Conservation (phyloP, 2,329 filamentous ascomycete genomes). For the Periconia sp. region DNA sequence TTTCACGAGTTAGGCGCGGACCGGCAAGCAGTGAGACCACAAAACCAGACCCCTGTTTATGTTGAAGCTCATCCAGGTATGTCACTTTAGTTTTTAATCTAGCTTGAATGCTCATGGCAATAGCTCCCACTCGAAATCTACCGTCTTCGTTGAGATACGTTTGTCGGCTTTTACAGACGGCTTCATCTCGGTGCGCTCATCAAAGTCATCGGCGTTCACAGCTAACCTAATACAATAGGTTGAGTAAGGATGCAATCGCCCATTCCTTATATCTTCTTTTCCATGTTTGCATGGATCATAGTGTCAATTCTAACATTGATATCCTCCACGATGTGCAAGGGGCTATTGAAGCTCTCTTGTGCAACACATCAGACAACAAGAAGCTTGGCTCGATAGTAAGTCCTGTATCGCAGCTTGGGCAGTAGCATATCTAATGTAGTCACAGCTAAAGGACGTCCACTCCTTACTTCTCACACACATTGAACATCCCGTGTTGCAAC, state of each 20-base stretch:
- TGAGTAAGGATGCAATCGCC: slow-evolving; percentile 25
- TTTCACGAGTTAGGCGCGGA: slow-evolving; percentile 66
- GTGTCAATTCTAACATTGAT: slow-evolving; percentile 28
- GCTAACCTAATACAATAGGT: slow-evolving; percentile 20
- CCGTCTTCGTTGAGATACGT: slow-evolving; percentile 31
- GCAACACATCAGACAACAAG: slow-evolving; percentile 28
- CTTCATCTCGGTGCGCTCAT: slow-evolving; percentile 31
- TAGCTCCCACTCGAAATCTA: slow-evolving; percentile 16
- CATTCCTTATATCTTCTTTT: slow-evolving; percentile 34
- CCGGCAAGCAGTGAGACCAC: slow-evolving; percentile 18
- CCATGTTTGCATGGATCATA: slow-evolving; percentile 39
- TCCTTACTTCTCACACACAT: slow-evolving; percentile 44
- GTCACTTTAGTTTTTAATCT: not conserved
- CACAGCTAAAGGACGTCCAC: slow-evolving; percentile 33
- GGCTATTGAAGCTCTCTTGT: slow-evolving; percentile 39
- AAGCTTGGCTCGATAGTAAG: slow-evolving; percentile 30
- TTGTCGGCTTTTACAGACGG: slow-evolving; percentile 27
- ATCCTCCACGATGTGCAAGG: slow-evolving; percentile 32
- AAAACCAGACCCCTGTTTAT: slow-evolving; percentile 8
- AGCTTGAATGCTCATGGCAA: not conserved
- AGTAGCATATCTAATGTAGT: slow-evolving; percentile 27
- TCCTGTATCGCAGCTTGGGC: slow-evolving; percentile 7
- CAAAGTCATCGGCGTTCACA: not conserved
- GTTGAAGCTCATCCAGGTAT: slow-evolving; percentile 14
- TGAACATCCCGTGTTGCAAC: slow-evolving; percentile 59